A percentile compares a stretch with the other conserved stretches of the same genome.
phyloP scores from a whole-genome alignment of 2,329 filamentous ascomycete genomes.

The Nemania sp. region DNA sequence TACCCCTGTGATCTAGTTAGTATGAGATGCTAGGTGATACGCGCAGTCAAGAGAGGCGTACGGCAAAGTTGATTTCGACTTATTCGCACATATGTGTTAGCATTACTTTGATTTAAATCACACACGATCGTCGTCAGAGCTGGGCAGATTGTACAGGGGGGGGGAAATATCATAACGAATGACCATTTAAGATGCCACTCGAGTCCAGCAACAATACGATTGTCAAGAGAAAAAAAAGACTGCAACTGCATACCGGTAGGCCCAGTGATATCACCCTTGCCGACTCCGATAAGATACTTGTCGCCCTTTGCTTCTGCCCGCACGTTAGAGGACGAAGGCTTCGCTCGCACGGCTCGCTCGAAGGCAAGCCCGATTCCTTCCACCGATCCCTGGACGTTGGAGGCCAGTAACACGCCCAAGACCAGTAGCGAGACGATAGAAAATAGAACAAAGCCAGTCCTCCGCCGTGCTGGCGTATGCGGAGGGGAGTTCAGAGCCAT shows the following conservation, averaged over 20 bases:
- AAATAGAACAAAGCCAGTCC: slow-evolving; percentile 36
- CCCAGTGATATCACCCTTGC: slow-evolving; percentile 62
- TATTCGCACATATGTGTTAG: slow-evolving; percentile 20
- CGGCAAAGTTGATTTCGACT: slow-evolving; percentile 88
- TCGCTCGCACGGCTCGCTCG: slow-evolving; percentile 21
- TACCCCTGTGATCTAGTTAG: slow-evolving; percentile 24
- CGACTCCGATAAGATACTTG: slow-evolving; percentile 55
- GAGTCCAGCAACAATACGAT: neutral
- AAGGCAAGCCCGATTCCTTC: slow-evolving; percentile 28
- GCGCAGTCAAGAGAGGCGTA: slow-evolving; percentile 55
- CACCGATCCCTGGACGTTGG: slow-evolving; percentile 22
- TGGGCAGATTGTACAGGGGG: neutral
- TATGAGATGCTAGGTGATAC: neutral
- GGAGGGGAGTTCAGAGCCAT: slow-evolving; percentile 30
- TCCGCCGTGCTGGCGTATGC: slow-evolving; percentile 31
- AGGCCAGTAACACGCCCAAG: slow-evolving; percentile 41
- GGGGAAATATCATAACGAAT: neutral
- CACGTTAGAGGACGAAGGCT: slow-evolving; percentile 21
- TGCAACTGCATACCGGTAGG: slow-evolving; percentile 56
- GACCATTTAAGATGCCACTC: neutral
- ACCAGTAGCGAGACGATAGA: slow-evolving; percentile 43
- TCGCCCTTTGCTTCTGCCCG: slow-evolving; percentile 42
- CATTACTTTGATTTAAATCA: neutral
- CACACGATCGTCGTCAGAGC: neutral
- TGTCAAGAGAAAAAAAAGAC: neutral